A percentile compares a stretch with the other conserved stretches of the same genome.
These are phyloP conservation scores for Laburnicola sp. DNA, from an alignment of 2,329 filamentous ascomycete genomes.

Conservation along the genomic window DNA sequence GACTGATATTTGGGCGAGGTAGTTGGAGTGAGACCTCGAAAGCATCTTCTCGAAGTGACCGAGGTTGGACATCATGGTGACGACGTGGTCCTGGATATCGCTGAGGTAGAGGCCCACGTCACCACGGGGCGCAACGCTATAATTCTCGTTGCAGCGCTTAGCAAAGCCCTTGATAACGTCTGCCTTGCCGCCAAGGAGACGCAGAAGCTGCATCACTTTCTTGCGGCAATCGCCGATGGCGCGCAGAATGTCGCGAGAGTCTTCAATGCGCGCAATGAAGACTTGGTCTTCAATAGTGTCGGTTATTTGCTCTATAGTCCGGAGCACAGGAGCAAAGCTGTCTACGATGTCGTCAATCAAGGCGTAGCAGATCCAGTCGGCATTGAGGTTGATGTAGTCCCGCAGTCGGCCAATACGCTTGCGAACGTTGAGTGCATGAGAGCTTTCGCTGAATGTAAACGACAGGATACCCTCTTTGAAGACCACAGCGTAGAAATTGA, in stretches of 20 bases:
- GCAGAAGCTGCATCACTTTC: slow-evolving; percentile 90
- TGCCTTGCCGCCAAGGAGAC: slow-evolving; percentile 93
- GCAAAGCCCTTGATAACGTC: slow-evolving; percentile 97
- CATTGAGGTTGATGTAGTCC: slow-evolving; percentile 91
- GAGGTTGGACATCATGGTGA: slow-evolving; percentile 98
- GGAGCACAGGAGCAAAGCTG: slow-evolving; percentile 87
- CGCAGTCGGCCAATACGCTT: slow-evolving; percentile 90
- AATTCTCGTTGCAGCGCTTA: slow-evolving; percentile 98
- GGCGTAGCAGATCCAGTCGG: slow-evolving; percentile 99
- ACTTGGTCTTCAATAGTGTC: slow-evolving; percentile 95
- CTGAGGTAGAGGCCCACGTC: slow-evolving; percentile 96
- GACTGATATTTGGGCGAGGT: slow-evolving; percentile 90
- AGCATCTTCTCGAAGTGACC: slow-evolving; percentile 98
- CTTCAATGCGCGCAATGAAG: slow-evolving; percentile 86
- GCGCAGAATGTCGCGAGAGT: slow-evolving; percentile 83
- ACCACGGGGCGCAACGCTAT: slow-evolving; percentile 90
- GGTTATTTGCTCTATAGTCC: slow-evolving; percentile 81
- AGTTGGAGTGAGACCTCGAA: slow-evolving; percentile 90
- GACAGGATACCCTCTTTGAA: slow-evolving; percentile 94
- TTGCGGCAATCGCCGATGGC: slow-evolving; percentile 90
- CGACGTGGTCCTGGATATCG: slow-evolving; percentile 98
- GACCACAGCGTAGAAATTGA: slow-evolving; percentile 95
- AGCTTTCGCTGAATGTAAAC: slow-evolving; percentile 88
- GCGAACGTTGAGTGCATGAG: slow-evolving; percentile 84
- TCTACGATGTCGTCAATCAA: slow-evolving; percentile 99